Conservation (phyloP, 768 basidiomycete genomes). For the Xerocomellus dryophilus region DNA sequence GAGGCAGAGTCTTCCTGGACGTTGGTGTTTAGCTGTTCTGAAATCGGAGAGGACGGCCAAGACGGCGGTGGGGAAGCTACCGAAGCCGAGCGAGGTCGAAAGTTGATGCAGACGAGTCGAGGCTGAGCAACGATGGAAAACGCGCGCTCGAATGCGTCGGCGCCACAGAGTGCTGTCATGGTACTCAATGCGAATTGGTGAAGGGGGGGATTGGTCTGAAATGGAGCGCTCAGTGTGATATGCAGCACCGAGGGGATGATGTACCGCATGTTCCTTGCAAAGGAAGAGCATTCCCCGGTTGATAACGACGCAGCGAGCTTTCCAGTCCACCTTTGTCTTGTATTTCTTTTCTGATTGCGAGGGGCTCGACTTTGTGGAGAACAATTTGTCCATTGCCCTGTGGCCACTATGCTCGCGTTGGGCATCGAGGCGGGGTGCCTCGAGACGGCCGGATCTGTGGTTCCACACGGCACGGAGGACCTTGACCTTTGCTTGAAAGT, state of each 20-base stretch:
- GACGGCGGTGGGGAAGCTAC: conserved; percentile 20
- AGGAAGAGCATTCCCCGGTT: conserved; percentile 53
- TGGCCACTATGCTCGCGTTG: neutral
- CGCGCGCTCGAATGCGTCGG: conserved; percentile 40
- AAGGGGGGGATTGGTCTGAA: conserved; percentile 39
- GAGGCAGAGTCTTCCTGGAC: conserved; percentile 1
- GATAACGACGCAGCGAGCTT: conserved; percentile 60
- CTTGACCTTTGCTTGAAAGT: conserved; percentile 54
- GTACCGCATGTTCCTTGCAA: conserved; percentile 51
- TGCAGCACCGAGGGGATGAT: conserved; percentile 17
- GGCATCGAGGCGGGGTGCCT: conserved; percentile 19
- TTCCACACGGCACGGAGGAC: conserved; percentile 47
- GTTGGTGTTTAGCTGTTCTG: conserved; percentile 10
- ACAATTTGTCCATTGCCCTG: conserved; percentile 18
- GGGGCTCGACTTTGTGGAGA: conserved; percentile 7
- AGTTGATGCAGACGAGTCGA: conserved; percentile 43
- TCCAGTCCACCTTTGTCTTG: conserved; percentile 55
- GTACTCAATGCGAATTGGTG: conserved; percentile 40
- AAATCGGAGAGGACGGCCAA: conserved; percentile 26
- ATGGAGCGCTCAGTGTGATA: neutral
- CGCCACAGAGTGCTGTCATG: conserved; percentile 43
- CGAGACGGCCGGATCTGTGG: conserved; percentile 27
- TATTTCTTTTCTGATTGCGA: conserved; percentile 21
- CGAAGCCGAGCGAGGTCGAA: conserved; percentile 15
- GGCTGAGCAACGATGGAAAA: conserved; percentile 22